A percentile compares a stretch with the other conserved stretches of the same genome.
Conservation (phyloP, 768 basidiomycete genomes). For the Hygrophorus russula region DNA sequence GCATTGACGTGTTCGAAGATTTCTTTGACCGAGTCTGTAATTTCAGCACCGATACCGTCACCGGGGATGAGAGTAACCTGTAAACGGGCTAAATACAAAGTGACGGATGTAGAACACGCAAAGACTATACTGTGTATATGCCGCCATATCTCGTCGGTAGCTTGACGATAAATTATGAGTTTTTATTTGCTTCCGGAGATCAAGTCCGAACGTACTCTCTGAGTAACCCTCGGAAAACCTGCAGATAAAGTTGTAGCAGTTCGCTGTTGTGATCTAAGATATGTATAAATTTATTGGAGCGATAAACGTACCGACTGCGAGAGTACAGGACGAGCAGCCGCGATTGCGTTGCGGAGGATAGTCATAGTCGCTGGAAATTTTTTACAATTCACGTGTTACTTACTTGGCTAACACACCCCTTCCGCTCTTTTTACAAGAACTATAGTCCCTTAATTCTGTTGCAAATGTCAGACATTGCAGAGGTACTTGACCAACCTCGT, state of each 20-base stretch:
- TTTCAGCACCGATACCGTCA: slow-evolving; percentile 95
- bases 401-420: not conserved
- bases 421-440: not conserved
- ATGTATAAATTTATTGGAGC: not conserved
- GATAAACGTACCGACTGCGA: slow-evolving; percentile 36
- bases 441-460: not conserved
- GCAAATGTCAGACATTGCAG: slow-evolving; percentile 24
- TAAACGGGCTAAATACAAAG: slow-evolving; percentile 12
- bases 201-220: slow-evolving; percentile 35
- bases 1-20: slow-evolving; percentile 97
- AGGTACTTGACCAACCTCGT: slow-evolving; percentile 24
- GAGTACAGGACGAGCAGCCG: slow-evolving; percentile 41
- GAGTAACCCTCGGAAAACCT: slow-evolving; percentile 65
- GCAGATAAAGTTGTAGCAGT: slow-evolving; percentile 69
- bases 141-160: slow-evolving; percentile 86
- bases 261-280: slow-evolving; percentile 29
- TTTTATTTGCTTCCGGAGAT: slow-evolving; percentile 4
- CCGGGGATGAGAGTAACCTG: slow-evolving; percentile 97
- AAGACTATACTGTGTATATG: slow-evolving; percentile 66
- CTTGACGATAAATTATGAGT: slow-evolving; percentile 25
- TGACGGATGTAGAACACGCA: slow-evolving; percentile 5
- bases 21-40: slow-evolving; percentile 97
- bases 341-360: slow-evolving; percentile 62
- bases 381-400: not conserved
- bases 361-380: not conserved